Evolutionary conservation across 306 rosid genomes (phyloP), one percentile per base, ranked within the genome.

Genomic region (Biancaea sappan): DNA sequence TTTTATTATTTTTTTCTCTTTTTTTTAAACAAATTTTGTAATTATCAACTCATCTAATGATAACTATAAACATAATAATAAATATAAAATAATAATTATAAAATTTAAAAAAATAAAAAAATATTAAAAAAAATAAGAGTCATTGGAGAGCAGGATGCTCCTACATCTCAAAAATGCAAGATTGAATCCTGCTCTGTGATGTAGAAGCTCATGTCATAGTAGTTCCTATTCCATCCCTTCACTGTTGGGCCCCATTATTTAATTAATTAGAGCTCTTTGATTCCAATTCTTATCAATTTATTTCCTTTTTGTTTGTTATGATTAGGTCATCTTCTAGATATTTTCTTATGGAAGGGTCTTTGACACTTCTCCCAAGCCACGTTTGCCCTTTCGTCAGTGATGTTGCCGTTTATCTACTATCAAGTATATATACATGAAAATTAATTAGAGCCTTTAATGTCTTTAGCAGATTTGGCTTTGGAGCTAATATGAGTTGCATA

Each of bases 341-440:
- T 37, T 13, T 46, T 72, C 37, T 67, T 61, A 7, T 61, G 16
- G 29, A 14, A 40, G 65, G 64, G 79, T 38, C 8, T 59, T 50
- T 73, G 32, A 22, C 57, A 37, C 53, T 50, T 50, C 40, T 26
- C 28, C 29, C 63, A 31, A 9, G 21, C 62, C 62, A 10, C 53
- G 56, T 50, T 81, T 64, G 53, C 61, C 21, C 43, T 76, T 35
- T 58, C n/a, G 57, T 19, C 10, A 13, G 6, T 72, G 64, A 77
- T 60, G 85, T 69, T 72, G 58, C 58, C 76, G 51, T 24, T 68
- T 67, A 72, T 58, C 73, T 72, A 21, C 48, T 40, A 10, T 32
- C 63, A 38, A 22, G 54, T 47, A 43, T n/a, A n/a, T 66, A 59
- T 50, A n/a, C n/a, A 19, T 28, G 35, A 38, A 74, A 50, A 29